A percentile compares a stretch with the other conserved stretches of the same genome.
These are phyloP conservation scores for Gossypium stocksii DNA, from an alignment of 345 rosid genomes.

Conservation along the genomic window DNA sequence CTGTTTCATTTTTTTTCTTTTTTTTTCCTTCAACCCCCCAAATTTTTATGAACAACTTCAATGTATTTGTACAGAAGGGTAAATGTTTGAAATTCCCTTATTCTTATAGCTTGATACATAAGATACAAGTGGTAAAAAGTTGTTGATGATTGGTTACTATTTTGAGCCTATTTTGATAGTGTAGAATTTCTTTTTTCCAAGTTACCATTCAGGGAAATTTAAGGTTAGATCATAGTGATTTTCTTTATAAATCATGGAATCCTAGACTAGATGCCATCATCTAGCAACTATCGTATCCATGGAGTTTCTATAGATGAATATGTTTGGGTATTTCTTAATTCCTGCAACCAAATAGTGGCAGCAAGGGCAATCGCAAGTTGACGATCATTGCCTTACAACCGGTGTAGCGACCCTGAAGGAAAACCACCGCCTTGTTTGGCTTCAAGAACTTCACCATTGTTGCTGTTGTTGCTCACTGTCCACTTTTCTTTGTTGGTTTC, in stretches of 20 bases:
- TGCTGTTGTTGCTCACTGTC: background rate
- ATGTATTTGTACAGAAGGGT: background rate
- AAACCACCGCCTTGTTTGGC: conserved; percentile 47
- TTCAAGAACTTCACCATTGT: conserved; percentile 37
- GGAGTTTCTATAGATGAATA: conserved; percentile 28
- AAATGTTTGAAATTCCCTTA: background rate
- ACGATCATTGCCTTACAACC: conserved; percentile 47
- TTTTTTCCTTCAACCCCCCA: no score
- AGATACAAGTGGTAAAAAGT: background rate
- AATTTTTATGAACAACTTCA: background rate
- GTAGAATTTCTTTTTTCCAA: background rate
- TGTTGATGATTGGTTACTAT: background rate
- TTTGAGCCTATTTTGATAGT: background rate
- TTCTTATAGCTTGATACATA: background rate
- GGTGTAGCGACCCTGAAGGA: conserved; percentile 52
- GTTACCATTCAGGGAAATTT: background rate
- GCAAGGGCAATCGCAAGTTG: conserved; percentile 33
- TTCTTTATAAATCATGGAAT: conserved; percentile 34
- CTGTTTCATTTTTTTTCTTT: no score
- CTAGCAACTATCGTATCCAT: conserved; percentile 36
- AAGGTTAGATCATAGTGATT: background rate
- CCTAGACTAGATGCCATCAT: conserved; percentile 38
- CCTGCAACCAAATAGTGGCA: conserved; percentile 57
- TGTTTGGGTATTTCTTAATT: conserved; percentile 41
- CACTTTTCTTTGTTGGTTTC: background rate